phyloP scores from a whole-genome alignment of 2,329 filamentous ascomycete species.

The Aspergillus sp. region DNA sequence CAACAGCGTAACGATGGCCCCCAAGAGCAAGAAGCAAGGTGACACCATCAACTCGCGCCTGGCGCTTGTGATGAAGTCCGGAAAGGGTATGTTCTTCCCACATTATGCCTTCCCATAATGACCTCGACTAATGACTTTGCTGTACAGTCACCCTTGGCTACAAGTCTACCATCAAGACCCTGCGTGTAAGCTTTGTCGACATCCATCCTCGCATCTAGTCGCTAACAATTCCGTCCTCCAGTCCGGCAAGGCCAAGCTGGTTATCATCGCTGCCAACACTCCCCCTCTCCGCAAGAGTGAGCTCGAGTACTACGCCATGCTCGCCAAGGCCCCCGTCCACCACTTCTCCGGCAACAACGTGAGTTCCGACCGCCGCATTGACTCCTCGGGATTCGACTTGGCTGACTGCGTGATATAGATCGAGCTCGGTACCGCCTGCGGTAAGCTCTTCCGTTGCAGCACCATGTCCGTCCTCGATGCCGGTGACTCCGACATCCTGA shows the following conservation, averaged over 20 bases:
- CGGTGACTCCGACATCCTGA: conserved; percentile 97
- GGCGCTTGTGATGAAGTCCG: conserved; percentile 66
- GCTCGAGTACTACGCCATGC: conserved; percentile 91
- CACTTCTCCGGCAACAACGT: conserved; percentile 99
- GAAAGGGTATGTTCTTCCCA: conserved; percentile 34
- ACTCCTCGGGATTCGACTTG: not conserved
- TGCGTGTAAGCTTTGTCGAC: conserved; percentile 53
- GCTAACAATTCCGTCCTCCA: not conserved
- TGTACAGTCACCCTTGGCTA: conserved; percentile 76
- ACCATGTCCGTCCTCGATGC: conserved; percentile 97
- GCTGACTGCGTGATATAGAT: conserved; percentile 61
- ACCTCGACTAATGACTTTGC: too few relatives aligned
- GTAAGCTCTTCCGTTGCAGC: conserved; percentile 97
- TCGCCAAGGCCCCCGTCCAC: conserved; percentile 92
- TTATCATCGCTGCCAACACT: conserved; percentile 94
- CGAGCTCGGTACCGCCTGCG: conserved; percentile 95
- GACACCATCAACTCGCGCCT: conserved; percentile 74
- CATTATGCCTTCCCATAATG: too few relatives aligned
- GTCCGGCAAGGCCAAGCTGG: conserved; percentile 96
- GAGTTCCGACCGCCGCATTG: conserved; percentile 52
- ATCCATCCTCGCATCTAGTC: not conserved
- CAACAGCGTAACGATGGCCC: conserved; percentile 58
- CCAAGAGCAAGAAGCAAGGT: conserved; percentile 72
- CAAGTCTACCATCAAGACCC: conserved; percentile 85
- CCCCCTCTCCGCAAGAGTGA: conserved; percentile 97